Evolutionary conservation across 805 yeast genomes (phyloP), one percentile per base, ranked within the genome.

Genomic region (Teunomyces cretensis): DNA sequence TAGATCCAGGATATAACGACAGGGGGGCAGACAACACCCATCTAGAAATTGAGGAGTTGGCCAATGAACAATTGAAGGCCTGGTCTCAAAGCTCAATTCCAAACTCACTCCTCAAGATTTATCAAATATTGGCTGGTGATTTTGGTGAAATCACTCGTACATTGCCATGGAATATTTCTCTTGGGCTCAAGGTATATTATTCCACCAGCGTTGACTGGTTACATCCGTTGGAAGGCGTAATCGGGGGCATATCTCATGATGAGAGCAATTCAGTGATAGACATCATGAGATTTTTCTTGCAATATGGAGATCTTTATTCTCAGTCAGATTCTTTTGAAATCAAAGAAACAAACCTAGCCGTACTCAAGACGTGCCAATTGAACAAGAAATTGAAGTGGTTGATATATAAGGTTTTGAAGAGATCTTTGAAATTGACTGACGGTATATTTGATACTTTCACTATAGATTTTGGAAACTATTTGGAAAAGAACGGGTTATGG

Each of bases 1-100:
- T 86, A 6, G 96, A 88, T 28, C 83, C 94, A 0, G 84, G 85
- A 53, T 86, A 84, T 52, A 74, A 74, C 1, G 71, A 74, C 1
- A 83, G 86, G 2, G 71, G 72, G 41, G 3, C 22, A 19, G 56
- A 55, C 0, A 9, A 70, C 79, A 42, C 90, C 96, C 0, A 51
- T 58, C 7, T 61, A 71, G 73, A 41, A 56, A 55, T 0, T 11
- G 15, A 35, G 14, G n/a, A 19, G 6, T 69, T 80, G 42, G 91
- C 97, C 0, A 51, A 58, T 6, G 61, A 62, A 28, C 97, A 90
- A 63, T 62, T 92, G 17, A 64, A 68, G 2, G 79, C 76, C 31
- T 91, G 97, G 97, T 61, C 61, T 26, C 67, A 70, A 3, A 65
- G 67, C 24, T 64, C 61, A 39, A 80, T 84, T 44, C 90, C 95